Conservation (phyloP, 2,329 filamentous ascomycete species). For the Aspergillus spinulosporus region DNA sequence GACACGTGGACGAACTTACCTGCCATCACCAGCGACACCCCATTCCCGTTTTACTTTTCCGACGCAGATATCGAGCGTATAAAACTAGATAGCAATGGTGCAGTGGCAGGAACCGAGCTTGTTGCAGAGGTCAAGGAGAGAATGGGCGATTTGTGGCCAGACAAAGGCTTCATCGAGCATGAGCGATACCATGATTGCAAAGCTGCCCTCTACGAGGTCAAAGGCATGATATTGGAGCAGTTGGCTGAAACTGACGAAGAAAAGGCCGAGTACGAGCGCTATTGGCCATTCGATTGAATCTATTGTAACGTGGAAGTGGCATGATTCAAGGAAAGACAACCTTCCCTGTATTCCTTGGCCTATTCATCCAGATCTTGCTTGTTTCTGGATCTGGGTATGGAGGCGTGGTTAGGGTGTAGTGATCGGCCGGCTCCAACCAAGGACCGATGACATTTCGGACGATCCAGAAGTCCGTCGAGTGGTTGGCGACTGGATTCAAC, state of each 20-base stretch:
- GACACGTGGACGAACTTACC: conserved; percentile 27
- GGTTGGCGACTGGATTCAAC: too few relatives aligned
- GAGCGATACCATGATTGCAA: conserved; percentile 32
- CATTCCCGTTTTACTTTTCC: conserved; percentile 30
- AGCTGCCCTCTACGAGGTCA: conserved; percentile 28
- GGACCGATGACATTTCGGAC: too few relatives aligned
- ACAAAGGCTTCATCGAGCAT: conserved; percentile 31
- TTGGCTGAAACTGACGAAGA: conserved; percentile 30
- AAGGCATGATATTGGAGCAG: conserved; percentile 28
- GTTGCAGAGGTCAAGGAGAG: conserved; percentile 27
- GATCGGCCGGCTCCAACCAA: too few relatives aligned
- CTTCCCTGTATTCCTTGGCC: too few relatives aligned
- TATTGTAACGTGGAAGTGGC: not conserved
- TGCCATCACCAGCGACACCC: conserved; percentile 18
- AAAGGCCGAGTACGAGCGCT: conserved; percentile 27
- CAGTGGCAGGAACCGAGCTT: conserved; percentile 29
- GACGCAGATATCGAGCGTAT: conserved; percentile 28
- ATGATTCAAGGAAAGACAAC: too few relatives aligned
- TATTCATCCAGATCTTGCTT: too few relatives aligned
- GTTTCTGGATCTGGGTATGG: too few relatives aligned
- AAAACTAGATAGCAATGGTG: conserved; percentile 28
- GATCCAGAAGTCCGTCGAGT: too few relatives aligned
- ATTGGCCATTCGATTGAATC: conserved; percentile 36
- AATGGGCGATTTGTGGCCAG: conserved; percentile 31
- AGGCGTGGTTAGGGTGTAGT: too few relatives aligned